These are phyloP conservation scores for Ophiocytium majus DNA, from an alignment of 352 stramenopile genomes.

Conservation along the genomic window DNA sequence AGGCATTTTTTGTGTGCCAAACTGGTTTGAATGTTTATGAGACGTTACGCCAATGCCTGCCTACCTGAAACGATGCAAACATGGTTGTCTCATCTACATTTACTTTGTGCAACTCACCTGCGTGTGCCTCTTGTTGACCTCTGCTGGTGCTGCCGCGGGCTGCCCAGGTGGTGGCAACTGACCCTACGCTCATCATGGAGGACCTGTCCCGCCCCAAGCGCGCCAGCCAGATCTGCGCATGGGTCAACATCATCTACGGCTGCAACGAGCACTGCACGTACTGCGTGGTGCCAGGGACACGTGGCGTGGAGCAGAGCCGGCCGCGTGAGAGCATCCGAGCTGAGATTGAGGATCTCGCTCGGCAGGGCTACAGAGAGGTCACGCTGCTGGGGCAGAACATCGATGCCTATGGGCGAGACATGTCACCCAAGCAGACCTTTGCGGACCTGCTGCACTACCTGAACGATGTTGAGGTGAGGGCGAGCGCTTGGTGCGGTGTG, in stretches of 20 bases:
- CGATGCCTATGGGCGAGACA: constrained; percentile 73
- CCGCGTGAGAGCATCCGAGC: constrained; percentile 58
- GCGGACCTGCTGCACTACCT: constrained; percentile 69
- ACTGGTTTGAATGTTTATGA: too few relatives aligned
- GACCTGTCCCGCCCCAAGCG: constrained; percentile 66
- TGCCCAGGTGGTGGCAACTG: constrained; percentile 59
- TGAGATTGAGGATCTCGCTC: constrained; percentile 66
- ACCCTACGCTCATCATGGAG: constrained; percentile 61
- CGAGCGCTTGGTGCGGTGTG: too few relatives aligned
- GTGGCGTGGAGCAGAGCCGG: constrained; percentile 64
- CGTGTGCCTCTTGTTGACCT: too few relatives aligned
- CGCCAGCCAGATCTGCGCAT: constrained; percentile 65
- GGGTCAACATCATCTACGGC: constrained; percentile 63
- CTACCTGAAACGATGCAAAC: too few relatives aligned
- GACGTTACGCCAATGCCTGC: too few relatives aligned
- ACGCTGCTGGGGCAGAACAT: constrained; percentile 78
- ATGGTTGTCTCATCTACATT: too few relatives aligned
- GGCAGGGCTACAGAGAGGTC: constrained; percentile 70
- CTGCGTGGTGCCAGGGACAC: constrained; percentile 71
- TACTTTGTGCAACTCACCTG: too few relatives aligned
- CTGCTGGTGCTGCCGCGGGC: too few relatives aligned
- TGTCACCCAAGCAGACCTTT: constrained; percentile 74
- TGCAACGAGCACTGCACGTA: constrained; percentile 81
- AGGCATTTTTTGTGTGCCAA: too few relatives aligned
- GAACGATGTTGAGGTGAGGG: constrained; percentile 56